These are phyloP conservation scores for Rhodotorula sp. DNA, from an alignment of 1,284 basidiomycete species.

Conservation along the genomic window DNA sequence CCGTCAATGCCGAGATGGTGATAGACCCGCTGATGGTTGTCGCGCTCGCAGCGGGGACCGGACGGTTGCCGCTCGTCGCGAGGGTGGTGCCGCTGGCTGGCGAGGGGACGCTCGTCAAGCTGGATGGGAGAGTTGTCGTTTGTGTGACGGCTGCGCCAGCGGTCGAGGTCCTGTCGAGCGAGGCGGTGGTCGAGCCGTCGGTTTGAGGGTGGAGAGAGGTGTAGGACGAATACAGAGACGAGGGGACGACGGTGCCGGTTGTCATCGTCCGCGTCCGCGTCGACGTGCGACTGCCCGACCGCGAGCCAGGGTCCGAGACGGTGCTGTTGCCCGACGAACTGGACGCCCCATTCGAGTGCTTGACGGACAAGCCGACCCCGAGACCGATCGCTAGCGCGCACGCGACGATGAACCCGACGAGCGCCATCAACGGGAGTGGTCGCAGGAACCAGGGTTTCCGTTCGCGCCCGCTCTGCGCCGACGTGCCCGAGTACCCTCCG, in stretches of 20 bases:
- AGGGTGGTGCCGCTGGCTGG: conserved; percentile 17
- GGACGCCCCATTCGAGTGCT: background rate
- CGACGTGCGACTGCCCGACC: background rate
- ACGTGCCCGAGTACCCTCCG: conserved; percentile 19
- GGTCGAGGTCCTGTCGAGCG: background rate
- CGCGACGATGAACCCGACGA: conserved; percentile 27
- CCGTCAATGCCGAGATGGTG: conserved; percentile 5
- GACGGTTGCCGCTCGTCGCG: conserved; percentile 31
- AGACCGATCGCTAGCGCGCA: conserved; percentile 37
- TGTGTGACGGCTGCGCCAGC: background rate
- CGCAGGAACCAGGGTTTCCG: conserved; percentile 33
- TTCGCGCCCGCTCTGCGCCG: conserved; percentile 11
- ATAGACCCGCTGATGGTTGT: conserved; percentile 20
- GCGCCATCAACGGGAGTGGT: conserved; percentile 21
- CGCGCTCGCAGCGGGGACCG: conserved; percentile 21
- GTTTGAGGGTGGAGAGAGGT: conserved; percentile 21
- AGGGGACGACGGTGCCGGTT: conserved; percentile 36
- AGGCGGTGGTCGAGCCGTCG: background rate
- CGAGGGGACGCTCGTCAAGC: conserved; percentile 8
- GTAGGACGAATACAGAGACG: conserved; percentile 32
- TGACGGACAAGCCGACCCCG: conserved; percentile 31
- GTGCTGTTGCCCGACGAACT: background rate
- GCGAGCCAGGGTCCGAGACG: background rate
- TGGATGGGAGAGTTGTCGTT: background rate
- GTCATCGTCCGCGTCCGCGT: background rate